Base-by-base conservation (phyloP, 345 rosid species). In the Rhizophora apiculata region DNA sequence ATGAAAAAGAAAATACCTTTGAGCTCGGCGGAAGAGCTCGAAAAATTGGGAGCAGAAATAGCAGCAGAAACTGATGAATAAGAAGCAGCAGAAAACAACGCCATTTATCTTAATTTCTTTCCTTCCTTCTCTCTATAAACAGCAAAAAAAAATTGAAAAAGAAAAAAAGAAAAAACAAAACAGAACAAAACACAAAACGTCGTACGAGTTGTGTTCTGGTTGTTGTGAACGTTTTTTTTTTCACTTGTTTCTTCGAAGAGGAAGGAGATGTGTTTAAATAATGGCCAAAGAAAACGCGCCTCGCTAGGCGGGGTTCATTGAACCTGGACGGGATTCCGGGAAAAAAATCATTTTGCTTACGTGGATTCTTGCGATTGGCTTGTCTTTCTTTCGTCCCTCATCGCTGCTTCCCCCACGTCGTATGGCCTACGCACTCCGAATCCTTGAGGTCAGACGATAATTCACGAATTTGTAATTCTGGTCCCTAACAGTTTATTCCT, bases 311-410 rank as follows among this genome's bases (percentile, higher is more conserved):
- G 16, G 48, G 73, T 81, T 78, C 75, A 62, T 78, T 80, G 96
- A 78, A 89, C 80, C 90, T 84, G 60, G 90, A 86, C 85, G 77
- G 32, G 13, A 66, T 68, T 78, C 11, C 30, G 58, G 37, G n/a
- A 58, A 56, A 58, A 56, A 27, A 15, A 20, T 19, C 3, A n/a
- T 8, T 10, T 8, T 63, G 66, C 53, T 79, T 57, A 43, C 49
- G 18, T 88, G 96, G 80, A 63, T 0, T 3, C 2, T 6, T 64
- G 0, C 67, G 0, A 68, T 78, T 86, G 82, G 89, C 4, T 15
- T 22, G 1, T 24, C 20, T 32, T 22, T 32, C 27, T 30, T 19
- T 0, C 49, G 15, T 43, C 13, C 49, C 49, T 0, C 49, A 15
- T 13, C 19, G 49, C 49, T 15, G 49, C 49, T 15, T 13, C 3